phyloP scores from a whole-genome alignment of 1,284 basidiomycete genomes.

The Apiotrichum mycotoxinovorans region DNA sequence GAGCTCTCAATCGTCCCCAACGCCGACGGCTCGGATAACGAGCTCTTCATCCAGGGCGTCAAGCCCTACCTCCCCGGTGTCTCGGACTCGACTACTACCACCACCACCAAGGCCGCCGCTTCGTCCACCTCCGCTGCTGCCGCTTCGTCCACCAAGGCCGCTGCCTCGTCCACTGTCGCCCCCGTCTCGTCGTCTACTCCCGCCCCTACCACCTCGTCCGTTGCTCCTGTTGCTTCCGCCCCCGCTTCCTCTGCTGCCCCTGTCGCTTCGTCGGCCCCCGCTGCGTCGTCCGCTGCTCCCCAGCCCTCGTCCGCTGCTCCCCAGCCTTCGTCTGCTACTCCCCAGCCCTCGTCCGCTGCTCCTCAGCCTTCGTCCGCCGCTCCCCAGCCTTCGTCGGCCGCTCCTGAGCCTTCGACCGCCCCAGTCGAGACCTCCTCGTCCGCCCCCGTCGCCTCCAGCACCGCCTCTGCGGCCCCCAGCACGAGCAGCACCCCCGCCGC shows the following conservation, averaged over 20 bases:
- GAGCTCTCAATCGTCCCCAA: slow-evolving; percentile 31
- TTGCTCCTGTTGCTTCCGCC: slow-evolving; percentile 22
- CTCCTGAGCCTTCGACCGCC: not conserved
- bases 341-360: slow-evolving; percentile 2
- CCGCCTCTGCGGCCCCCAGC: slow-evolving; percentile 4
- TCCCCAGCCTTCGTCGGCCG: slow-evolving; percentile 5
- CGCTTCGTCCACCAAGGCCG: not conserved
- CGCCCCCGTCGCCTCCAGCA: not conserved
- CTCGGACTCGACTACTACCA: not conserved
- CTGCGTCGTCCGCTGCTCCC: not conserved
- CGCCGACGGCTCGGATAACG: slow-evolving; percentile 28
- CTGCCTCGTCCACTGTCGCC: not conserved
- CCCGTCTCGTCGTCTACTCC: slow-evolving; percentile 9
- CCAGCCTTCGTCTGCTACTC: not conserved
- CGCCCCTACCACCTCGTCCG: slow-evolving; percentile 31
- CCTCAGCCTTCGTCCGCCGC: slow-evolving; percentile 18
- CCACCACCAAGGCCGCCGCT: not conserved
- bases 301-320: not conserved
- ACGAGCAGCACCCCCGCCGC: slow-evolving; percentile 1
- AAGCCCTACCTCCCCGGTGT: slow-evolving; percentile 35
- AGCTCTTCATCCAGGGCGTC: slow-evolving; percentile 31
- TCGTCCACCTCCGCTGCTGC: slow-evolving; percentile 3
- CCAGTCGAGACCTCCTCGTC: not conserved
- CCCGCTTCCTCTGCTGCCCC: not conserved
- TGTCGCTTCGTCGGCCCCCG: not conserved